Evolutionary conservation across 306 rosid species (phyloP).

Genomic region (Acacia acuminata): DNA sequence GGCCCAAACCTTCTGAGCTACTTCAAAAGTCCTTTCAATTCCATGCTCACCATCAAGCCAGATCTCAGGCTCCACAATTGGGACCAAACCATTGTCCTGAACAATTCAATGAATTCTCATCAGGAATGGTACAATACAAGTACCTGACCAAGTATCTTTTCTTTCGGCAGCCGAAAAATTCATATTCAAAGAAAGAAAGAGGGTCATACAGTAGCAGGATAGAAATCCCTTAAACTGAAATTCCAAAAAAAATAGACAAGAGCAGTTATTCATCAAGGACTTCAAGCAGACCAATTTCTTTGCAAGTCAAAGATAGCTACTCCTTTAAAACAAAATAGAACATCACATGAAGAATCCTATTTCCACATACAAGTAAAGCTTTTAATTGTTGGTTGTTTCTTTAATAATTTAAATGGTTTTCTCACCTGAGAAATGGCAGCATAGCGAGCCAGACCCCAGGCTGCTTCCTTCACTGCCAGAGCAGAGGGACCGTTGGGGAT

Average conservation of each 20-base stretch:
- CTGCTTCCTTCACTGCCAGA: constrained; percentile 88
- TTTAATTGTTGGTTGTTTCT: not conserved
- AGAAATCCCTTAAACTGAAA: not conserved
- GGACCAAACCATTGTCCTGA: constrained; percentile 80
- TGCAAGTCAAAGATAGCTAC: not conserved
- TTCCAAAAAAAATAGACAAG: not conserved
- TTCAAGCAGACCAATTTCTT: not conserved
- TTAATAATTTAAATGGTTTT: not conserved
- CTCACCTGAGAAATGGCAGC: constrained; percentile 91
- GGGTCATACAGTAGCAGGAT: not conserved
- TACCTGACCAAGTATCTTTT: not conserved
- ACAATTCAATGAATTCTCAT: constrained; percentile 11
- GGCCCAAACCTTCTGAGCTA: constrained; percentile 87
- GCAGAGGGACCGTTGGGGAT: constrained; percentile 98
- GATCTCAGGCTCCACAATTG: constrained; percentile 98
- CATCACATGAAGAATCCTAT: not conserved
- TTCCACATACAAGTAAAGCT: not conserved
- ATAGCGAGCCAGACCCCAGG: constrained; percentile 97
- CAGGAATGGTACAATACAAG: not conserved
- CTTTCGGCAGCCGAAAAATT: not conserved
- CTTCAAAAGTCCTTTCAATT: constrained; percentile 86
- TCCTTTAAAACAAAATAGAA: not conserved
- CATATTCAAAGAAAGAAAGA: not conserved
- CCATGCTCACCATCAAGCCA: constrained; percentile 91
- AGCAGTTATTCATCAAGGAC: not conserved